Conservation (phyloP, 805 yeast genomes). For the Brettanomyces custersianus region DNA sequence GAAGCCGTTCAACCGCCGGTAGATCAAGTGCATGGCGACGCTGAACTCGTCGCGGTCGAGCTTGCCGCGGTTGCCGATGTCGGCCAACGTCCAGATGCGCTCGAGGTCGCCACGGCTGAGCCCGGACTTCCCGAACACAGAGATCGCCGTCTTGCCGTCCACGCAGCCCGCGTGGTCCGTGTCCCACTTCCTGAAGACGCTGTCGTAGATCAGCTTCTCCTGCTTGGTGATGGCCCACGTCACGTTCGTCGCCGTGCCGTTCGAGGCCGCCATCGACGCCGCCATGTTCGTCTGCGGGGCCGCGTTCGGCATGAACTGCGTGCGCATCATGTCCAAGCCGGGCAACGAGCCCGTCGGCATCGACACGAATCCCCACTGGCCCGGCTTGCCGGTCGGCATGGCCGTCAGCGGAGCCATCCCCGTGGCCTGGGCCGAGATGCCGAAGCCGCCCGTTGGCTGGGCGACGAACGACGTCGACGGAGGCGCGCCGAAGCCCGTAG, state of each 20-base stretch:
- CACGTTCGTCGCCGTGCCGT: slow-evolving; percentile 45
- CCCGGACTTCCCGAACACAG: slow-evolving; percentile 86
- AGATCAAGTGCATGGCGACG: slow-evolving; percentile 94
- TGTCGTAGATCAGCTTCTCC: slow-evolving; percentile 80
- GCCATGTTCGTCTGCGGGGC: slow-evolving; percentile 20
- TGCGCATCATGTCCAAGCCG: slow-evolving; percentile 57
- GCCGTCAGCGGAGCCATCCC: slow-evolving; percentile 29
- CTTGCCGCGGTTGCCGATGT: slow-evolving; percentile 72
- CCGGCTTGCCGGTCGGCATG: slow-evolving; percentile 57
- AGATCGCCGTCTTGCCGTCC: slow-evolving; percentile 75
- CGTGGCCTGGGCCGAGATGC: slow-evolving; percentile 20
- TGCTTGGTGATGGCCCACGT: slow-evolving; percentile 81
- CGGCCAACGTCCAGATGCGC: slow-evolving; percentile 84
- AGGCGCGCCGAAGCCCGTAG: slow-evolving; percentile 24
- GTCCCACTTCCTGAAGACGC: slow-evolving; percentile 86
- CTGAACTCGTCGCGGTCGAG: slow-evolving; percentile 87
- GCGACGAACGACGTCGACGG: slow-evolving; percentile 33
- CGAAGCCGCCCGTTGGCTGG: slow-evolving; percentile 39
- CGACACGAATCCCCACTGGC: slow-evolving; percentile 73
- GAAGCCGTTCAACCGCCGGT: slow-evolving; percentile 80
- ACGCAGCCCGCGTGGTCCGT: slow-evolving; percentile 54
- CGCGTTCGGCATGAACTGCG: slow-evolving; percentile 55
- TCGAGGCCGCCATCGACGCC: slow-evolving; percentile 22
- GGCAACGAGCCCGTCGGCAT: slow-evolving; percentile 65
- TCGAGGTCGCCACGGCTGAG: slow-evolving; percentile 79